Base-by-base conservation (phyloP, 441 rosid species). In the Capsella rubella region DNA sequence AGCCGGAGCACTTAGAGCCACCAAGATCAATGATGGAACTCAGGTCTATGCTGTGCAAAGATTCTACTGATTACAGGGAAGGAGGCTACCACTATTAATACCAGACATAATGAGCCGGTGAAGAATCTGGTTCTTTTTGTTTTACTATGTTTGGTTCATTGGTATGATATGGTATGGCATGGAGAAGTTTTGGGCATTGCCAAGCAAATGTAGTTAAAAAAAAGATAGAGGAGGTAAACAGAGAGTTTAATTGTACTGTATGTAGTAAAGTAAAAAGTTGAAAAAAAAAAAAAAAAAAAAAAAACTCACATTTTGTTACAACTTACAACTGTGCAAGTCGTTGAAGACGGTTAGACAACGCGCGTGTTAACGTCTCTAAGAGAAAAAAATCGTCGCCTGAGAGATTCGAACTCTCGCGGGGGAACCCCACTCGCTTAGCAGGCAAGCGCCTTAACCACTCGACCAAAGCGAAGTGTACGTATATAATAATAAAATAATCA, bases 351-450 rank as follows among this genome's bases (percentile, higher is more conserved):
- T 56, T 56, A 15, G 37, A 56, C 9, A 1, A 34, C 9, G 62
- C 28, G 45, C 62, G 28, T 34, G 13, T 34, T 9, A 34, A 34
- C 42, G 25, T 32, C 43, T 15, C 8, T 15, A 34, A 34, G 37
- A 34, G 0, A 9, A 10, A 58, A 37, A 0, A 21, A 18, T 0
- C 89, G 90, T 85, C 90, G 97, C 96, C 97, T 87, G 90, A 90
- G 89, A 89, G 91, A 86, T 87, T 88, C 93, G 92, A 92, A 89
- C 95, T 90, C 96, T 87, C 96, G 96, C 95, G 91, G 96, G 95
- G 79, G 81, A 64, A 87, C 76, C 97, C 97, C n/a, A n/a, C n/a
- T n/a, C n/a, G n/a, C n/a, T n/a, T n/a, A n/a, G n/a, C n/a, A n/a
- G n/a, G n/a, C n/a, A n/a, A n/a, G n/a, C n/a, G n/a, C n/a, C n/a